A percentile compares a stretch with the other conserved stretches of the same genome.
phyloP scores from a whole-genome alignment of 768 basidiomycete species.

The Podaxis sp. region DNA sequence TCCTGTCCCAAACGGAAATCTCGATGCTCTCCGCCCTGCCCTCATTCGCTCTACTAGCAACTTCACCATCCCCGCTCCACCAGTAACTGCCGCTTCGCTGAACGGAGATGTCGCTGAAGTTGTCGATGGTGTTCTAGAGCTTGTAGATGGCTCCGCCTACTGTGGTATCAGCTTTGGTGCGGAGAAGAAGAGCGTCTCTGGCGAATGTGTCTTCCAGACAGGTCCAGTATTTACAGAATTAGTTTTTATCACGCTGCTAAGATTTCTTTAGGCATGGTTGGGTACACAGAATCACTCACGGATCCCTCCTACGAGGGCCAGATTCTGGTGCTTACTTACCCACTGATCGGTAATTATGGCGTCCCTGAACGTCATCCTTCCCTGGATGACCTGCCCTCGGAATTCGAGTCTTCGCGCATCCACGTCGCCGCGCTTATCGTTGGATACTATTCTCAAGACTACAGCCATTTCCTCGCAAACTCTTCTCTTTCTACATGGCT shows the following conservation, averaged over 20 bases:
- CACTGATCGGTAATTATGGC: slow-evolving; percentile 96
- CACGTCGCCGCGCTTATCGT: slow-evolving; percentile 91
- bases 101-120: slow-evolving; percentile 29
- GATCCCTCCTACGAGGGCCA: slow-evolving; percentile 99
- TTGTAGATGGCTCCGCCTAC: slow-evolving; percentile 86
- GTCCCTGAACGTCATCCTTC: slow-evolving; percentile 70
- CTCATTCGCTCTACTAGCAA: slow-evolving; percentile 47
- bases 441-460: slow-evolving; percentile 91
- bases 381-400: slow-evolving; percentile 58
- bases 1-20: slow-evolving; percentile 22
- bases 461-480: slow-evolving; percentile 90
- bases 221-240: slow-evolving; percentile 54
- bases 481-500: slow-evolving; percentile 92
- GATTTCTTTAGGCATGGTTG: slow-evolving; percentile 86
- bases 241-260: slow-evolving; percentile 16
- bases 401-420: slow-evolving; percentile 95
- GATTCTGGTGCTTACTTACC: slow-evolving; percentile 96
- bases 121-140: slow-evolving; percentile 76
- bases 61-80: slow-evolving; percentile 33
- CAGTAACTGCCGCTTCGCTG: slow-evolving; percentile 33
- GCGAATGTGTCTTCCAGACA: slow-evolving; percentile 99
- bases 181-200: slow-evolving; percentile 84
- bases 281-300: slow-evolving; percentile 96
- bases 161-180: slow-evolving; percentile 94
- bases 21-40: slow-evolving; percentile 33